Evolutionary conservation across 306 rosid species (phyloP).

Genomic region (Vigna nakashimae): DNA sequence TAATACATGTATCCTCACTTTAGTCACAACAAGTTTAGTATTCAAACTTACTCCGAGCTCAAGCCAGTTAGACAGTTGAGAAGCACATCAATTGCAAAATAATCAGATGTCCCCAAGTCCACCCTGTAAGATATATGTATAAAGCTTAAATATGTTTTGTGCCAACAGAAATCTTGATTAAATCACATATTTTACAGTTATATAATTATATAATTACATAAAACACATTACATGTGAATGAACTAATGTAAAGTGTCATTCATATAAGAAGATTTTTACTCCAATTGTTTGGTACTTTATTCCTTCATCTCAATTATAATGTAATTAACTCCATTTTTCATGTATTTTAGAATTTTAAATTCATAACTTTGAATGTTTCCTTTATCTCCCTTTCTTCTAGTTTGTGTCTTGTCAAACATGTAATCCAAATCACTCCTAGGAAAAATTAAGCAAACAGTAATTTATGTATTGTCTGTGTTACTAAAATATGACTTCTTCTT

Average conservation of each 20-base stretch:
- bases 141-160: slow-evolving; percentile 21
- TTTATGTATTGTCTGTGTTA: neutral
- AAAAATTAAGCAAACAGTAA: neutral
- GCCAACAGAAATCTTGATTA: slow-evolving; percentile 1
- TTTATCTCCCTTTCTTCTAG: neutral
- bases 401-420: slow-evolving; percentile 10
- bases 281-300: neutral
- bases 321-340: too few relatives aligned
- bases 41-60: slow-evolving; percentile 81
- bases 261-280: neutral
- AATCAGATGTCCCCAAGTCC: slow-evolving; percentile 88
- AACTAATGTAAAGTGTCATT: neutral
- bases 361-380: neutral
- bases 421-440: neutral
- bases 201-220: neutral
- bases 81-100: slow-evolving; percentile 84
- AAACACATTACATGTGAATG: neutral
- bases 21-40: slow-evolving; percentile 21
- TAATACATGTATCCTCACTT: neutral
- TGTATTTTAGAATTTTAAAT: too few relatives aligned
- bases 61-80: slow-evolving; percentile 87
- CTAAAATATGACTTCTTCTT: neutral
- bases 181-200: slow-evolving; percentile 13
- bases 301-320: neutral
- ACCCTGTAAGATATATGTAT: slow-evolving; percentile 65